These are phyloP conservation scores for Luzula sylvatica DNA, from an alignment of 176 grass and related monocot genomes.

Conservation along the genomic window DNA sequence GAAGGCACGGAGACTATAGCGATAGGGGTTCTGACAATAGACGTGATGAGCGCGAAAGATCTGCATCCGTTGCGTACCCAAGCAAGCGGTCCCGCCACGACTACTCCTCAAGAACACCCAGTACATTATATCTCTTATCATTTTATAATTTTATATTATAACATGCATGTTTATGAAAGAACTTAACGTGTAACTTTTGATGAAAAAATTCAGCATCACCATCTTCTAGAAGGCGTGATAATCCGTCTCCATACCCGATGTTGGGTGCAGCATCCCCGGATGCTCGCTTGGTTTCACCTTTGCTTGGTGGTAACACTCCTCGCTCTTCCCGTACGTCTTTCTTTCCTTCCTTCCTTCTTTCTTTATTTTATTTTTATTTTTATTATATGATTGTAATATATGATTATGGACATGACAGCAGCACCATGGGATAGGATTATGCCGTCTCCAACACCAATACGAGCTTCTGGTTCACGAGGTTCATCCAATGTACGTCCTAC, in stretches of 20 bases:
- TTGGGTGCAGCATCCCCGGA: slow-evolving; percentile 83
- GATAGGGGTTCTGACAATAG: slow-evolving; percentile 35
- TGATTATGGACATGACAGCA: slow-evolving; percentile 27
- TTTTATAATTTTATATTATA: too few species aligned
- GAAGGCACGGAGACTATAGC: slow-evolving; percentile 47
- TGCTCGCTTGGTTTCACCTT: slow-evolving; percentile 89
- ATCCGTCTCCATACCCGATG: slow-evolving; percentile 80
- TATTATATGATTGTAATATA: not conserved
- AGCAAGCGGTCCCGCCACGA: slow-evolving; percentile 66
- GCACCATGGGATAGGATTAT: slow-evolving; percentile 74
- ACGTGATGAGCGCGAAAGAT: slow-evolving; percentile 38
- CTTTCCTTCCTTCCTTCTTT: slow-evolving; percentile 15
- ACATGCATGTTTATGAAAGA: too few species aligned
- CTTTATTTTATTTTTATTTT: slow-evolving; percentile 5
- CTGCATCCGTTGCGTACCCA: slow-evolving; percentile 26
- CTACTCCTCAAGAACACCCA: slow-evolving; percentile 47
- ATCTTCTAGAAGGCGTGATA: slow-evolving; percentile 40
- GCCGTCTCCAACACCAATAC: slow-evolving; percentile 73
- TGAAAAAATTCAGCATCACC: too few species aligned
- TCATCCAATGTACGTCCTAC: slow-evolving; percentile 41
- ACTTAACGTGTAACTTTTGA: too few species aligned
- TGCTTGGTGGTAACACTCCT: slow-evolving; percentile 61
- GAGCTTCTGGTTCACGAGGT: slow-evolving; percentile 74
- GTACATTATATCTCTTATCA: too few species aligned
- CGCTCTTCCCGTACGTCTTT: slow-evolving; percentile 34